phyloP scores from a whole-genome alignment of 169 alveolate species.

The Cryptosporidium ryanae region DNA sequence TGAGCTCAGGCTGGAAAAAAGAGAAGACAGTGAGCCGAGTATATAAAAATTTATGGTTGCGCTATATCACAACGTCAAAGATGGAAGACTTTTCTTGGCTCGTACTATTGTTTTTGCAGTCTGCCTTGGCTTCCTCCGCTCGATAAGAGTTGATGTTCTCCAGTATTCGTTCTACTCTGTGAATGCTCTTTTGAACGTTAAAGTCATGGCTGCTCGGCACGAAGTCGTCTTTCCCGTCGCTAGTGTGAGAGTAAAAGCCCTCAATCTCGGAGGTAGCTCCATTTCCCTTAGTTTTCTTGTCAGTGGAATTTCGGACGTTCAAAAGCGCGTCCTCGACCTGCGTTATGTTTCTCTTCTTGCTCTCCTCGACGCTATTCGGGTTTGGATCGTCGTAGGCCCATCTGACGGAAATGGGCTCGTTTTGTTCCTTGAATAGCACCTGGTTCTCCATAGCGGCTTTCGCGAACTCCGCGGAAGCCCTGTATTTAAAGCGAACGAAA shows the following conservation, averaged over 20 bases:
- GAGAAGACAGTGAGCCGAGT: neutral
- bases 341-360: conserved; percentile 20
- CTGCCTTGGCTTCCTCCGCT: neutral
- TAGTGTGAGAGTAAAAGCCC: conserved; percentile 20
- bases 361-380: conserved; percentile 70
- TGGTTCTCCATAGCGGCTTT: conserved; percentile 98
- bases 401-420: conserved; percentile 91
- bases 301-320: neutral
- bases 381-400: conserved; percentile 95
- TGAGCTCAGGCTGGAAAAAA: neutral
- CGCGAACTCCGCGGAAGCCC: conserved; percentile 98
- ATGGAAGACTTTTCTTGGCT: conserved; percentile 11
- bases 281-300: neutral
- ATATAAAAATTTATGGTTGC: neutral
- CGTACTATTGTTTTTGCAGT: neutral
- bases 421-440: conserved; percentile 88
- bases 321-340: conserved; percentile 9
- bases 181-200: conserved; percentile 7
- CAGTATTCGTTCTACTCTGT: conserved; percentile 38
- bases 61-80: conserved; percentile 23
- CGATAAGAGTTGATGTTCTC: conserved; percentile 15
- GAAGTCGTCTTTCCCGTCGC: neutral
- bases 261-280: neutral
- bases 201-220: neutral
- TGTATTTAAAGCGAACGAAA: conserved; percentile 92